Conservation (phyloP, 2,329 filamentous ascomycete genomes). For the Aureobasidium namibiae region DNA sequence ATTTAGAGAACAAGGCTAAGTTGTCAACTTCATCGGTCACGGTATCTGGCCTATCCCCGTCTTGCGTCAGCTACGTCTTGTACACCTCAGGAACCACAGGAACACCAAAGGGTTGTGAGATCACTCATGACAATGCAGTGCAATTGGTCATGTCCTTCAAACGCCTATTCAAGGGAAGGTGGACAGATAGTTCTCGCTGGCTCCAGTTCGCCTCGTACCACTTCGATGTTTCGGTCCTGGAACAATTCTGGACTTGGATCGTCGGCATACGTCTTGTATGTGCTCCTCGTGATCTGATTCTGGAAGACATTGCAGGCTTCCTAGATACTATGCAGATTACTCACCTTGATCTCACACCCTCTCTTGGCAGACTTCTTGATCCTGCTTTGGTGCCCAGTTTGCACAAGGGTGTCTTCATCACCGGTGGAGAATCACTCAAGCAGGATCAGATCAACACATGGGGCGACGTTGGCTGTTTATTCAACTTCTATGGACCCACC, state of each 20-base stretch:
- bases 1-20: conserved; percentile 24
- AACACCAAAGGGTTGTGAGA: conserved; percentile 76
- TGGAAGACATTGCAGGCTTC: conserved; percentile 69
- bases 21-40: conserved; percentile 29
- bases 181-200: conserved; percentile 68
- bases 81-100: conserved; percentile 87
- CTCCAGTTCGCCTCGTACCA: conserved; percentile 91
- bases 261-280: conserved; percentile 78
- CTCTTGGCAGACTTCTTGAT: conserved; percentile 67
- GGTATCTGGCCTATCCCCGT: conserved; percentile 32
- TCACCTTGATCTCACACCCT: conserved; percentile 87
- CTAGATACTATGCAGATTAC: conserved; percentile 70
- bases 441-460: conserved; percentile 83
- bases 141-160: conserved; percentile 87
- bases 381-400: conserved; percentile 75
- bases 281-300: conserved; percentile 73
- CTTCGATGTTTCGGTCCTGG: conserved; percentile 86
- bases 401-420: conserved; percentile 81
- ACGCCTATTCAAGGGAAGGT: conserved; percentile 65
- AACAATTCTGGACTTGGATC: conserved; percentile 94
- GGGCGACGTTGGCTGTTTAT: conserved; percentile 72
- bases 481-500: conserved; percentile 86
- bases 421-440: conserved; percentile 78
- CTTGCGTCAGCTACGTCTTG: conserved; percentile 68
- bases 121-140: conserved; percentile 81